Evolutionary conservation across 2,329 filamentous ascomycete genomes (phyloP), one percentile per base, ranked within the genome.

Genomic region (Aspergillus viridinutans): DNA sequence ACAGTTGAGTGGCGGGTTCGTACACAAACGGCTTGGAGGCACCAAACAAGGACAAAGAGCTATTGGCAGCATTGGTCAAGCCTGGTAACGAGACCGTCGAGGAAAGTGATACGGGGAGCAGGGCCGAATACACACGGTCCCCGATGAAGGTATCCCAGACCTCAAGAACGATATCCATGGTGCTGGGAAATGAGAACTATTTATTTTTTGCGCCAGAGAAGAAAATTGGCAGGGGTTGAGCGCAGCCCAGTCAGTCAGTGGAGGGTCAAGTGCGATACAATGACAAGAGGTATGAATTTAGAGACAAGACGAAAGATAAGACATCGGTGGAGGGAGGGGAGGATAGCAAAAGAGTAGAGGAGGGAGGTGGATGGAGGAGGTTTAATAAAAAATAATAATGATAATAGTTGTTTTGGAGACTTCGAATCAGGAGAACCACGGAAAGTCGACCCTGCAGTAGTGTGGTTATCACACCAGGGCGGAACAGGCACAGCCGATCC

Each of bases 101-200:
- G 28, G 80, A 78, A 12, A 80, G 76, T 29, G 76, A 79, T 49
- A 79, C 78, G 7, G 92, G 92, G n/a, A 90, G 78, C 5, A 89
- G 65, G 38, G 78, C 80, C 51, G 92, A 87, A 72, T 95, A 97
- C 57, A 89, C 66, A 64, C 87, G 84, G 77, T 97, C 93, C 74
- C 89, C 88, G 61, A 92, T 68, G 69, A 88, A 90, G 67, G 87
- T 90, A 77, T 97, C 93, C 76, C 85, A 83, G 58, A 92, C 67
- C 76, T 97, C 92, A 64, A 97, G 88, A 49, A 94, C 85, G 77
- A 97, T 85, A 81, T 97, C 93, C 93, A 97, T 97, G 74, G 72
- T 60, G 56, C 25, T 51, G 50, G 57, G 51, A 47, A 38, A 50
- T 20, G 40, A 29, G 35, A 49, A 29, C n/a, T 38, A 17, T 25